phyloP scores from a whole-genome alignment of 2,329 filamentous ascomycete genomes.

The Trichoderma oligosporum region DNA sequence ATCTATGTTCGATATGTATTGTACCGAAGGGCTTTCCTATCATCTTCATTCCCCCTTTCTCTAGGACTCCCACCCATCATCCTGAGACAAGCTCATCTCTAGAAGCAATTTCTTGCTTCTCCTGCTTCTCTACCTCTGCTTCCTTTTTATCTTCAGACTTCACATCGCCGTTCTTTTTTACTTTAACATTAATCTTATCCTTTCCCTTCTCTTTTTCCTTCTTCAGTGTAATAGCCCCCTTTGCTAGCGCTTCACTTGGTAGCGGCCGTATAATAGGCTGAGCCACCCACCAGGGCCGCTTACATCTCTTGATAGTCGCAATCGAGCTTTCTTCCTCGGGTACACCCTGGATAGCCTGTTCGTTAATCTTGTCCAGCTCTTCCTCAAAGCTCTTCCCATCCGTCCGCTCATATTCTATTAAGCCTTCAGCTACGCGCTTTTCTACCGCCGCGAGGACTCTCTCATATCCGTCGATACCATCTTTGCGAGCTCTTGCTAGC shows the following conservation, averaged over 20 bases:
- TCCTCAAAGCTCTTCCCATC: constrained; percentile 48
- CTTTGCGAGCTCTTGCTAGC: constrained; percentile 64
- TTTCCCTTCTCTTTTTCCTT: constrained; percentile 66
- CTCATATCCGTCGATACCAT: constrained; percentile 75
- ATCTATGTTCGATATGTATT: neutral
- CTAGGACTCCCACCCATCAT: constrained; percentile 17
- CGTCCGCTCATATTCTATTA: constrained; percentile 62
- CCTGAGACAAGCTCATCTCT: constrained; percentile 22
- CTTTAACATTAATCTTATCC: constrained; percentile 41
- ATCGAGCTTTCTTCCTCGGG: constrained; percentile 56
- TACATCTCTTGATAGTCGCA: constrained; percentile 67
- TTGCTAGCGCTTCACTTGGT: constrained; percentile 80
- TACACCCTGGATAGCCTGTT: constrained; percentile 33
- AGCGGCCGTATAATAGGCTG: constrained; percentile 84
- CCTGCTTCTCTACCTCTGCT: neutral
- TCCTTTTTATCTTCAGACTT: neutral
- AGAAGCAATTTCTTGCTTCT: constrained; percentile 20
- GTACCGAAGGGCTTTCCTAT: neutral
- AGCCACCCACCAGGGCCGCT: constrained; percentile 82
- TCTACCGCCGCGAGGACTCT: constrained; percentile 73
- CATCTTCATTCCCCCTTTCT: neutral
- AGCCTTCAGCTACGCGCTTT: constrained; percentile 64
- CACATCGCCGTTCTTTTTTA: constrained; percentile 25
- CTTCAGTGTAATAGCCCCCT: constrained; percentile 69
- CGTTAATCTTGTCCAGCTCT: constrained; percentile 29